These are phyloP conservation scores for Zizania palustris DNA, from an alignment of 202 grass and related monocot species.

Conservation along the genomic window DNA sequence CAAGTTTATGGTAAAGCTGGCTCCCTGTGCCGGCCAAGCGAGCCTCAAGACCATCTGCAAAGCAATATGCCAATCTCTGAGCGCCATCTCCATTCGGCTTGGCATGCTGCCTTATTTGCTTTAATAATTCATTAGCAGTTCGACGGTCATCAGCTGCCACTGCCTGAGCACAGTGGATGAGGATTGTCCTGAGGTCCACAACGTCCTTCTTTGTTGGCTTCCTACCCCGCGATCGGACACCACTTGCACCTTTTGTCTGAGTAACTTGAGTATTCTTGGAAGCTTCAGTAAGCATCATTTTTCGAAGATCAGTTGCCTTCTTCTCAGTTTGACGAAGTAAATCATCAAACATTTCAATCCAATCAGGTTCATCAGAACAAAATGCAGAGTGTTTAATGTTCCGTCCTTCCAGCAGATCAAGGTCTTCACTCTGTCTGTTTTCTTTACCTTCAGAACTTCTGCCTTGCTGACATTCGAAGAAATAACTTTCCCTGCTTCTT, in stretches of 20 bases:
- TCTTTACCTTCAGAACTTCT: background rate
- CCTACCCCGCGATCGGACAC: background rate
- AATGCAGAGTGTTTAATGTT: background rate
- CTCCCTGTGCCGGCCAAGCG: background rate
- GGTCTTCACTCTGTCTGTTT: background rate
- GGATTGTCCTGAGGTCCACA: background rate
- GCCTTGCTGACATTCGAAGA: background rate
- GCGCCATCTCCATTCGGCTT: background rate
- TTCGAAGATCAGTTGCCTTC: background rate
- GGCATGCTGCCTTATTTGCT: background rate
- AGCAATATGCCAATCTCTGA: background rate
- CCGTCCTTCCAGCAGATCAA: background rate
- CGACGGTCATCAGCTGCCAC: background rate
- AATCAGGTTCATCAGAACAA: conserved; percentile 7
- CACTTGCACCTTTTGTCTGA: background rate
- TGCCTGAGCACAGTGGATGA: conserved; percentile 9
- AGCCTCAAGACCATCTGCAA: conserved; percentile 6
- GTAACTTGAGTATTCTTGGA: background rate
- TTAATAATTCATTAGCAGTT: background rate
- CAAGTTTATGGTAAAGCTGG: conserved; percentile 7
- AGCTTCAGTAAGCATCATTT: background rate
- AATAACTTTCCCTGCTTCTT: background rate
- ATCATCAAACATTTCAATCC: background rate
- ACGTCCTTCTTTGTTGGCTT: conserved; percentile 4
- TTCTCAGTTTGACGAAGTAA: conserved; percentile 7